phyloP scores from a whole-genome alignment of 306 rosid genomes.

The Mucuna pruriens region DNA sequence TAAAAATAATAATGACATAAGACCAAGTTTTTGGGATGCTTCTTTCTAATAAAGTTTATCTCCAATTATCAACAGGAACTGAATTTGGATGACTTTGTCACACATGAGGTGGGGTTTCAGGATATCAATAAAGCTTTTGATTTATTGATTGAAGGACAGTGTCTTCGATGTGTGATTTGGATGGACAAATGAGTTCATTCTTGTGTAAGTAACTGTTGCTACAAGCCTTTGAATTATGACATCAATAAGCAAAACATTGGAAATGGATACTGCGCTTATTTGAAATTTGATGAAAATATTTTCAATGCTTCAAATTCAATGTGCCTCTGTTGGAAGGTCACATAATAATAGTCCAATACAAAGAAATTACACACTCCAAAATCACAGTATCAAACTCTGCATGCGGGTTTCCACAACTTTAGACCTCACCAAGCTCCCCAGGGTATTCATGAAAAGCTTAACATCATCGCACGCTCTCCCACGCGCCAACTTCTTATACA shows the following conservation, averaged over 20 bases:
- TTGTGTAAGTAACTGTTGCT: background rate
- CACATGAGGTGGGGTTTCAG: conserved; percentile 69
- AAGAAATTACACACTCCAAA: background rate
- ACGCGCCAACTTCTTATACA: conserved; percentile 73
- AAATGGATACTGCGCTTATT: too few relatives aligned
- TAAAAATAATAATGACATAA: background rate
- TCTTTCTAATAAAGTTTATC: background rate
- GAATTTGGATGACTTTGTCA: conserved; percentile 75
- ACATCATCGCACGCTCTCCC: conserved; percentile 70
- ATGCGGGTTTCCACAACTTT: conserved; percentile 43
- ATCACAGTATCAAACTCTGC: conserved; percentile 40
- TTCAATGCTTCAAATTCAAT: too few relatives aligned
- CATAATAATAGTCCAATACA: too few relatives aligned
- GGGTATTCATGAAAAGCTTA: conserved; percentile 58
- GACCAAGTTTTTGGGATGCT: background rate
- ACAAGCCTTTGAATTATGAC: background rate
- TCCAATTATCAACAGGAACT: conserved; percentile 58
- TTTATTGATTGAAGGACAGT: conserved; percentile 61
- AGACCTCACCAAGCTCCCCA: conserved; percentile 78
- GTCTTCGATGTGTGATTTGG: conserved; percentile 79
- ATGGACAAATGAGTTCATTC: conserved; percentile 54
- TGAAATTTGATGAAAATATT: too few relatives aligned
- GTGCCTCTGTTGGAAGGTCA: too few relatives aligned
- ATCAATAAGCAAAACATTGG: background rate
- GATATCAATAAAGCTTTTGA: conserved; percentile 86